Percentiles rank a stretch among this genome's conserved stretches.
These are phyloP conservation scores for Calamus simplicifolius DNA, from an alignment of 176 grass and related monocot species.

Conservation along the genomic window DNA sequence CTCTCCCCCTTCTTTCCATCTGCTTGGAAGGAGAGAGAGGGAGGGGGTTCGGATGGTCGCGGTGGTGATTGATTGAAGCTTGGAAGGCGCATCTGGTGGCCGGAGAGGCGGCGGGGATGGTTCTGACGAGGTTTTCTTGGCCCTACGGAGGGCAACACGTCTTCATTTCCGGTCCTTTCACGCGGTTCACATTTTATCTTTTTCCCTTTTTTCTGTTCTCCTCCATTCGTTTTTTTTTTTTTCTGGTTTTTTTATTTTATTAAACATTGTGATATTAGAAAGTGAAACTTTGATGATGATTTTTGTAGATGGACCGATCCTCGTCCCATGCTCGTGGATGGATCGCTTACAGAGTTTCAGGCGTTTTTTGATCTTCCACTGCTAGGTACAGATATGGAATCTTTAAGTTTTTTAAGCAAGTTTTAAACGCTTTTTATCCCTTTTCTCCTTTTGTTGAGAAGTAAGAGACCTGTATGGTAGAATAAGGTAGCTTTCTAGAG, in stretches of 20 bases:
- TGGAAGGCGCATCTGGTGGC: no score
- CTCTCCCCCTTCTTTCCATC: no score
- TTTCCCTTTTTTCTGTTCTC: no score
- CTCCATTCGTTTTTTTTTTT: background rate
- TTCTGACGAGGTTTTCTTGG: constrained; percentile 44
- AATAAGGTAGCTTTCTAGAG: no score
- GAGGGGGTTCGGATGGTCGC: no score
- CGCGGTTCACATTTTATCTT: constrained; percentile 21
- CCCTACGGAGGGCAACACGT: constrained; percentile 34
- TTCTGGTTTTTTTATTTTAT: constrained; percentile 3
- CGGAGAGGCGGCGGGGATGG: constrained; percentile 19
- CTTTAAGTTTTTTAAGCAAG: background rate
- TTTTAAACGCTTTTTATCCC: background rate
- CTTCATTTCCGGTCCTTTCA: constrained; percentile 50
- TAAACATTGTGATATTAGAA: background rate
- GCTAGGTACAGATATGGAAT: constrained; percentile 30
- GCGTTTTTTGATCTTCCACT: constrained; percentile 46
- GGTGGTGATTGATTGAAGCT: no score
- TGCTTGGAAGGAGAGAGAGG: no score
- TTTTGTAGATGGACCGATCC: constrained; percentile 32
- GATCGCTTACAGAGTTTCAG: constrained; percentile 36
- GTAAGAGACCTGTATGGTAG: no score
- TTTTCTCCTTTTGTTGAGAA: no score
- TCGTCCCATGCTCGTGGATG: constrained; percentile 23
- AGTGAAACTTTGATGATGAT: background rate